Evolutionary conservation across 2,329 filamentous ascomycete genomes (phyloP).

Genomic region (Penicillium sp.): DNA sequence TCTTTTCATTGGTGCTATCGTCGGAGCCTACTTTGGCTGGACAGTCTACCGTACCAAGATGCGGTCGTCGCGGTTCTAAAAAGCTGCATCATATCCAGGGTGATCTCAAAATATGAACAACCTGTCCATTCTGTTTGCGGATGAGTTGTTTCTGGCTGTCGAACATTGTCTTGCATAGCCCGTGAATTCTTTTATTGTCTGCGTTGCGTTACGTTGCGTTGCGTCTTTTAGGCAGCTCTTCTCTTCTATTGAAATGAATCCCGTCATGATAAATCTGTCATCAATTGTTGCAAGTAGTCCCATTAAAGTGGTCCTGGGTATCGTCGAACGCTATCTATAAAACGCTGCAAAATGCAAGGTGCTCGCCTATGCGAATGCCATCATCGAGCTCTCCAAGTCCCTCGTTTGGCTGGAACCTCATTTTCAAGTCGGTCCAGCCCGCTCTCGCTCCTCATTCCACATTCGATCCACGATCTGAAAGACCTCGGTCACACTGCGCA

Average conservation of each 20-base stretch:
- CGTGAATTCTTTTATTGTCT: slow-evolving; percentile 12
- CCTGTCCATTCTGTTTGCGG: slow-evolving; percentile 15
- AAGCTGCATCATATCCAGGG: slow-evolving; percentile 8
- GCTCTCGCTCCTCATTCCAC: slow-evolving; percentile 66
- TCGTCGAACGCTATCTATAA: slow-evolving; percentile 10
- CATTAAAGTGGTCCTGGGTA: slow-evolving; percentile 13
- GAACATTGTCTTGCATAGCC: slow-evolving; percentile 30
- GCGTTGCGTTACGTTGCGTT: slow-evolving; percentile 10
- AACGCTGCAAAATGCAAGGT: slow-evolving; percentile 12
- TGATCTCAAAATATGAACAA: slow-evolving; percentile 14
- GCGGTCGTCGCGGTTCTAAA: slow-evolving; percentile 50
- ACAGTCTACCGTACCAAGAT: slow-evolving; percentile 74
- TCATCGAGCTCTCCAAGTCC: background rate
- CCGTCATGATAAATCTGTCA: slow-evolving; percentile 22
- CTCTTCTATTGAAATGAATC: slow-evolving; percentile 26
- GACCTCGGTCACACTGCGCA: slow-evolving; percentile 82
- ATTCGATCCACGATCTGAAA: slow-evolving; percentile 88
- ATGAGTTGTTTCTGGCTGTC: slow-evolving; percentile 21
- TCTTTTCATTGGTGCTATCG: slow-evolving; percentile 70
- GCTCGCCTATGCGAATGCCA: background rate
- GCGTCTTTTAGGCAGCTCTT: slow-evolving; percentile 11
- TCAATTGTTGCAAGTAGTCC: background rate
- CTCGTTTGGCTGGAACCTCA: background rate
- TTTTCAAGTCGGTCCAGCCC: slow-evolving; percentile 16
- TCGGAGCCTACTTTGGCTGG: slow-evolving; percentile 81